Evolutionary conservation across 164 flowering plant genomes (phyloP).

Genomic region (Dillenia turbinata): DNA sequence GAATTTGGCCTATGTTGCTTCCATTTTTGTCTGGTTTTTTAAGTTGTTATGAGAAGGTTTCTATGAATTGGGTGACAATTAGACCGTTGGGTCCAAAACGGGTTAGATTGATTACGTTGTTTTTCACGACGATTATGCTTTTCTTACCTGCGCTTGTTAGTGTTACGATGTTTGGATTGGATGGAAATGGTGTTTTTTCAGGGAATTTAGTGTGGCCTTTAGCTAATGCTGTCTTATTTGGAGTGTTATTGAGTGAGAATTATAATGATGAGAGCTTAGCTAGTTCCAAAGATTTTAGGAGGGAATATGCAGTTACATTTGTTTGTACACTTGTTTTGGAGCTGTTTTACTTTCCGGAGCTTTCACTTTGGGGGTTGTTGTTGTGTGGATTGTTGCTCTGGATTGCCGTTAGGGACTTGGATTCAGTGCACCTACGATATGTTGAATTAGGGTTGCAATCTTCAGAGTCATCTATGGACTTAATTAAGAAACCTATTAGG

Average conservation of each 20-base stretch:
- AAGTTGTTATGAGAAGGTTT: slow-evolving; percentile 61
- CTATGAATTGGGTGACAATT: slow-evolving; percentile 53
- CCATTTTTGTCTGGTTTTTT: slow-evolving; percentile 84
- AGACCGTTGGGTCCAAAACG: slow-evolving; percentile 59
- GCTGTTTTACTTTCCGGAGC: slow-evolving; percentile 79
- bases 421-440: slow-evolving; percentile 32
- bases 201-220: slow-evolving; percentile 72
- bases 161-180: slow-evolving; percentile 38
- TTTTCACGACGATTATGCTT: slow-evolving; percentile 57
- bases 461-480: slow-evolving; percentile 34
- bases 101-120: slow-evolving; percentile 59
- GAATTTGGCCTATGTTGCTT: slow-evolving; percentile 71
- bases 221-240: slow-evolving; percentile 85
- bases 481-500: slow-evolving; percentile 57
- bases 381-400: slow-evolving; percentile 64
- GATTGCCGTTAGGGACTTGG: slow-evolving; percentile 66
- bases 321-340: slow-evolving; percentile 72
- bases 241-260: slow-evolving; percentile 79
- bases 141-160: slow-evolving; percentile 68
- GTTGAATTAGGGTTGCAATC: slow-evolving; percentile 56
- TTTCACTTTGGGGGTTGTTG: slow-evolving; percentile 74
- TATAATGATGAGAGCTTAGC: slow-evolving; percentile 53
- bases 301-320: slow-evolving; percentile 67
- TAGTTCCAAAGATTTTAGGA: slow-evolving; percentile 46
- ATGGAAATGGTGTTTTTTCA: slow-evolving; percentile 38